Evolutionary conservation across 1,284 basidiomycete species (phyloP), one percentile per base, ranked within the genome.

Genomic region (Mycosarcoma maydis): DNA sequence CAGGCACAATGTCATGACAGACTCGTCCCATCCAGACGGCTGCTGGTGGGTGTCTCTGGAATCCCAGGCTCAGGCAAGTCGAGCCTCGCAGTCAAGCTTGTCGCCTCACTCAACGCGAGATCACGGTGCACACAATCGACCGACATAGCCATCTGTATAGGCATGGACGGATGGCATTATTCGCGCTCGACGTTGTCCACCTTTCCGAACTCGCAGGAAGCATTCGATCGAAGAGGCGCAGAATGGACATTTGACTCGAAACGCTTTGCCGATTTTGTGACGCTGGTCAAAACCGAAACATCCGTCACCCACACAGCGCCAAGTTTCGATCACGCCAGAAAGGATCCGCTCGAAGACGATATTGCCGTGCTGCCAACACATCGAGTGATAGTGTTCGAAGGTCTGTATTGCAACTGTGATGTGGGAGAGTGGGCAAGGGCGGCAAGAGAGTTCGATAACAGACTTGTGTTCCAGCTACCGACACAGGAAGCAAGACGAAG

Each of bases 21-120:
- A 41, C 84, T 83, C 3, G 82, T 85, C 2, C 50, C 82, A 10
- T 79, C 84, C 33, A 77, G 84, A 4, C 87, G 92, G 16, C 83
- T 92, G 26, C 83, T 94, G 6, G 86, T 94, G 22, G 92, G 90
- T 26, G 85, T 92, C 46, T 85, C 87, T 38, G 91, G 92, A 14
- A 87, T 91, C 14, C 92, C 92, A 6, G 92, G 90, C 0, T 90
- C 90, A 1, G 92, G 92, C 10, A 94, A 94, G 83, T 88, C 90
- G 0, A 87, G 89, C 0, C 85, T 94, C 19, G 86, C 90, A 2
- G 80, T 83, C 30, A 83, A 85, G 9, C 80, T 94, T 17, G 85
- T 87, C 4, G 72, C 84, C 7, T 38, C 39, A 0, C 46, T 74
- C 51, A 76, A 77, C 47, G 14, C 29, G 2, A 19, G n/a, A 8